Conservation (phyloP, 371 early-diverging fungal genomes). For the Mortierella sp. region DNA sequence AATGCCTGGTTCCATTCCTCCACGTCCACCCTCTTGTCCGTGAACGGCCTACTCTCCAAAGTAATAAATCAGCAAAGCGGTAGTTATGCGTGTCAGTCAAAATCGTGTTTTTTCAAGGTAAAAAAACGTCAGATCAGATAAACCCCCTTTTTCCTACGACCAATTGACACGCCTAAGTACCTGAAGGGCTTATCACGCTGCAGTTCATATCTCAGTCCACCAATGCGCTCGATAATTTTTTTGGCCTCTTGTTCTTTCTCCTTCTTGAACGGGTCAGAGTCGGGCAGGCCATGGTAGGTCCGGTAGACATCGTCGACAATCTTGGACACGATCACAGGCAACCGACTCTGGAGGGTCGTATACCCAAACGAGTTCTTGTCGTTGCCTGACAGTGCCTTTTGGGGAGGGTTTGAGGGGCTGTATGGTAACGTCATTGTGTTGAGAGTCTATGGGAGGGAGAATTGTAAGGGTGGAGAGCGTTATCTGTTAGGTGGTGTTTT, state of each 20-base stretch:
- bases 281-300: constrained; percentile 46
- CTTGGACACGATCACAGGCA: constrained; percentile 88
- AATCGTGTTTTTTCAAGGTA: no score
- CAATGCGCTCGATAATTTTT: constrained; percentile 69
- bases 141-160: not conserved
- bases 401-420: constrained; percentile 68
- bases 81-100: not conserved
- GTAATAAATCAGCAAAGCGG: not conserved
- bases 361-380: constrained; percentile 83
- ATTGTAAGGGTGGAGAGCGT: not conserved
- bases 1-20: constrained; percentile 76
- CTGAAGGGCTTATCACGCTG: constrained; percentile 73
- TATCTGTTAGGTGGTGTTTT: not conserved
- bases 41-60: constrained; percentile 60
- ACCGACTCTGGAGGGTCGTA: constrained; percentile 79
- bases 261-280: constrained; percentile 34
- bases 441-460: not conserved
- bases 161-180: constrained; percentile 42
- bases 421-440: not conserved
- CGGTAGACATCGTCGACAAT: constrained; percentile 74
- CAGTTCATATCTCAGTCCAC: constrained; percentile 77
- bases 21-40: constrained; percentile 68
- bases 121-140: no score
- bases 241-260: constrained; percentile 70
- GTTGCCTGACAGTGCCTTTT: constrained; percentile 72